phyloP scores from a whole-genome alignment of 2,329 filamentous ascomycete genomes.

The Sphaerostilbella broomeana region DNA sequence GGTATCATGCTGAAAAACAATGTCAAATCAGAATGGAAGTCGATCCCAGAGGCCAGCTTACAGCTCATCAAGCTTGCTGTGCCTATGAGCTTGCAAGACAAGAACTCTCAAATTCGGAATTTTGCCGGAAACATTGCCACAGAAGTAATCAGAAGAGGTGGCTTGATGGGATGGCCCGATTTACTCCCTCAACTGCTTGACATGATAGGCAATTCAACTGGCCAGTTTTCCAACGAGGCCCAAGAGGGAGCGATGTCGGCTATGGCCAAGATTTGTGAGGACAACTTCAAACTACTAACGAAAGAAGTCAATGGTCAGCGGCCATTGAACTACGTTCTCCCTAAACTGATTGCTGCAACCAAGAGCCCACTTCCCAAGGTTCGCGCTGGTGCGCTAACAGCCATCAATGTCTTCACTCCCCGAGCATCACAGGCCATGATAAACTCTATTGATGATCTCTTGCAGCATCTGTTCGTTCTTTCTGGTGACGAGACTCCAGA shows the following conservation, averaged over 20 bases:
- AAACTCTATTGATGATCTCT: conserved; percentile 70
- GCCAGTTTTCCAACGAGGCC: conserved; percentile 60
- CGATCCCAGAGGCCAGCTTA: conserved; percentile 67
- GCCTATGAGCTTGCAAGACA: conserved; percentile 73
- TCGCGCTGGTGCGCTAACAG: conserved; percentile 69
- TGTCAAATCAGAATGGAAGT: conserved; percentile 66
- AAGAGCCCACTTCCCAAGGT: conserved; percentile 70
- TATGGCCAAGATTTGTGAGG: conserved; percentile 91
- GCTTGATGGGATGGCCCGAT: conserved; percentile 85
- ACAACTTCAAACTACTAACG: conserved; percentile 81
- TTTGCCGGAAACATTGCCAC: conserved; percentile 92
- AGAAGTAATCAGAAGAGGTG: conserved; percentile 77
- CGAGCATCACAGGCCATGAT: conserved; percentile 77
- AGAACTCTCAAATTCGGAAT: conserved; percentile 73
- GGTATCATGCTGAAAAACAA: conserved; percentile 97
- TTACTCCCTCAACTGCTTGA: conserved; percentile 76
- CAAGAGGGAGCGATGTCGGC: conserved; percentile 94
- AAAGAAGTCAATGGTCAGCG: conserved; percentile 82
- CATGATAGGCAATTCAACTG: conserved; percentile 66
- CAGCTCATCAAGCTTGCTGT: conserved; percentile 73
- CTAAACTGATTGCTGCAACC: conserved; percentile 83
- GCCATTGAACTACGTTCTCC: conserved; percentile 81
- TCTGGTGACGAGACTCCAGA: conserved; percentile 71
- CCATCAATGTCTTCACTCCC: conserved; percentile 87
- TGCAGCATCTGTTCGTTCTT: conserved; percentile 76